A percentile compares a stretch with the other conserved stretches of the same genome.
These are phyloP conservation scores for Ustilago crameri DNA, from an alignment of 1,284 basidiomycete species.

Conservation along the genomic window DNA sequence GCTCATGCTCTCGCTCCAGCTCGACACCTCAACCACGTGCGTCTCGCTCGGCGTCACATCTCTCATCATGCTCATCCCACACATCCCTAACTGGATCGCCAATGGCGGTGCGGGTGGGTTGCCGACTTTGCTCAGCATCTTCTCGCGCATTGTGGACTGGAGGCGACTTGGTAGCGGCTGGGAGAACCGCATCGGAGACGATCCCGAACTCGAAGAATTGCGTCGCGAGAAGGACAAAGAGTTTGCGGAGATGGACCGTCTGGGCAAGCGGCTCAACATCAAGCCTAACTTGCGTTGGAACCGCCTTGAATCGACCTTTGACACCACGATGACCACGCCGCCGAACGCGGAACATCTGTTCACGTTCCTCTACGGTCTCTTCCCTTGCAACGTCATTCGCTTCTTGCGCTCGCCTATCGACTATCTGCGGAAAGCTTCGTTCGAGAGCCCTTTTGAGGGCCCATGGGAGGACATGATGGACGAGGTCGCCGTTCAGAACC, in stretches of 20 bases:
- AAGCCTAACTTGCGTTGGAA: constrained; percentile 52
- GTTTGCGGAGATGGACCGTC: constrained; percentile 50
- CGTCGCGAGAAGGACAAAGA: constrained; percentile 56
- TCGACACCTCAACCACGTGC: constrained; percentile 57
- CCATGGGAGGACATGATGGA: constrained; percentile 75
- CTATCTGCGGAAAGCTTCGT: constrained; percentile 76
- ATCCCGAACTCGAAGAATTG: constrained; percentile 33
- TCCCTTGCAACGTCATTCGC: constrained; percentile 81
- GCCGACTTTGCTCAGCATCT: constrained; percentile 59
- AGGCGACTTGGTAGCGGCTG: constrained; percentile 52
- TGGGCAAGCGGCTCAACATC: constrained; percentile 55
- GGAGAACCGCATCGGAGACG: constrained; percentile 47
- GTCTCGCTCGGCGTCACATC: constrained; percentile 58
- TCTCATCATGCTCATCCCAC: constrained; percentile 64
- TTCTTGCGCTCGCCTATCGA: constrained; percentile 77
- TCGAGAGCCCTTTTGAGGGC: constrained; percentile 71
- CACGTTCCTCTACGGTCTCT: constrained; percentile 84
- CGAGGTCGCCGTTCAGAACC: constrained; percentile 70
- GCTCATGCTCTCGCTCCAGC: constrained; percentile 55
- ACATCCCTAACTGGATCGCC: constrained; percentile 64
- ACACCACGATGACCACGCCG: constrained; percentile 43
- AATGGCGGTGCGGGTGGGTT: constrained; percentile 59
- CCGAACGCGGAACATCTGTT: constrained; percentile 71
- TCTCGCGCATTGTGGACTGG: constrained; percentile 63
- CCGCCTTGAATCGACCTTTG: constrained; percentile 53